A percentile compares a stretch with the other conserved stretches of the same genome.
Conservation (phyloP, 108 stramenopile genomes). For the Mediolabrus comicus region DNA sequence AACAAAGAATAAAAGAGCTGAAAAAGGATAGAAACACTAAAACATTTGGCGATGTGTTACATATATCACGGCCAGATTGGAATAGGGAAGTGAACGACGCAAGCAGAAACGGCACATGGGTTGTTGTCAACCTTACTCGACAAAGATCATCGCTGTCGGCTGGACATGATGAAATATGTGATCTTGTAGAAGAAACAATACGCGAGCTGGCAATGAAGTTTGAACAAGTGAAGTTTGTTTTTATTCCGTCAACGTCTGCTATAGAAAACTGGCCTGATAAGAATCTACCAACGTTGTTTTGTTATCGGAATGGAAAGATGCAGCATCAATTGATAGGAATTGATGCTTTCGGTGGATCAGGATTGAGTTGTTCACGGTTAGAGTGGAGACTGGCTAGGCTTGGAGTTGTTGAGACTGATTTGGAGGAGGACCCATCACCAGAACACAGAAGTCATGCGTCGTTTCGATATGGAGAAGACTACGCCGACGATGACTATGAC, state of each 20-base stretch:
- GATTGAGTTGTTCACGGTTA: conserved; percentile 31
- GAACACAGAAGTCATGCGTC: not conserved
- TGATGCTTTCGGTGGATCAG: conserved; percentile 36
- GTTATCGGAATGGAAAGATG: conserved; percentile 84
- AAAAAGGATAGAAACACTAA: conserved; percentile 14
- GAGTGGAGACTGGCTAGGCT: conserved; percentile 55
- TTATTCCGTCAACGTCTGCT: conserved; percentile 75
- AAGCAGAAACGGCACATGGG: conserved; percentile 58
- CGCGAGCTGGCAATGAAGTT: conserved; percentile 38
- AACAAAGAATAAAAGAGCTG: conserved; percentile 54
- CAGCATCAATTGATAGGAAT: conserved; percentile 74
- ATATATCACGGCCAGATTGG: conserved; percentile 74
- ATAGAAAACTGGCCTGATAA: conserved; percentile 89
- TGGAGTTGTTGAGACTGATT: conserved; percentile 50
- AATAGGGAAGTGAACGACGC: conserved; percentile 72
- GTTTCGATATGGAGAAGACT: conserved; percentile 17
- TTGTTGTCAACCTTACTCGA: conserved; percentile 59
- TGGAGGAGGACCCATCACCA: conserved; percentile 36
- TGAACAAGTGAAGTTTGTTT: conserved; percentile 74
- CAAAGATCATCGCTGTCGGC: conserved; percentile 26
- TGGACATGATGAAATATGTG: conserved; percentile 45
- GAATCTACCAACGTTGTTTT: conserved; percentile 90
- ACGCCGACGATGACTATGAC: conserved; percentile 16
- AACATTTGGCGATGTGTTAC: conserved; percentile 45
- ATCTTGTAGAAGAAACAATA: conserved; percentile 37